Base-by-base conservation (phyloP, 129 eudicot genomes). In the Lonicera japonica region DNA sequence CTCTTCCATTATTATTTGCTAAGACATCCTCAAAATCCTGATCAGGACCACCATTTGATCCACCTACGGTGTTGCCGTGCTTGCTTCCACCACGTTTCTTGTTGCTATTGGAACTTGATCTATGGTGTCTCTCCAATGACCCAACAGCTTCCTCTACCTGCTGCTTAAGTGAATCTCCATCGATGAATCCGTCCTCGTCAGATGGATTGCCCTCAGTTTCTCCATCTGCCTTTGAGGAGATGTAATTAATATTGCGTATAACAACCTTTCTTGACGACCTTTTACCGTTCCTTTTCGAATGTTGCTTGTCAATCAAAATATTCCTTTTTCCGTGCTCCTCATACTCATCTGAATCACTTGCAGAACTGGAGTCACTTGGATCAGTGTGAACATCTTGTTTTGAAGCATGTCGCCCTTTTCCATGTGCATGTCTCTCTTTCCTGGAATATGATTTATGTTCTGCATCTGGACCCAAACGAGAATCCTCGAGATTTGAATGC, bases 161-260 rank as follows among this genome's bases (percentile, higher is more conserved):
- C 64, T 75, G 68, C 56, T 75, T 69, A 23, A 68, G 50, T 53
- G 82, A 68, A 64, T 72, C 76, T 1, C 58, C 58, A 51, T 67
- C 69, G 17, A 61, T 22, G 38, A 54, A 54, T 66, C 41, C 81
- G 58, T 70, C 77, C 40, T 75, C 75, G 17, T 66, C 67, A 17
- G 72, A 79, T 21, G 74, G 76, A 71, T 64, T 46, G 3, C 57
- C 68, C 45, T 70, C 75, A 40, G 85, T 60, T 25, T 67, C 74
- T 67, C 58, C 87, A 34, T 80, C 80, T 41, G 60, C 69, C 47
- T 46, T 74, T 38, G 89, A 72, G 60, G 72, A 60, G 16, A 81
- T 70, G 75, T 83, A 86, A 65, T 81, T 90, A 59, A 86, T 75
- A 55, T 90, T 86, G 70, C 73, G 82, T 25, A 83, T 79, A 24